Conservation (phyloP, 75 land plant species). For the Cupressus sempervirens region DNA sequence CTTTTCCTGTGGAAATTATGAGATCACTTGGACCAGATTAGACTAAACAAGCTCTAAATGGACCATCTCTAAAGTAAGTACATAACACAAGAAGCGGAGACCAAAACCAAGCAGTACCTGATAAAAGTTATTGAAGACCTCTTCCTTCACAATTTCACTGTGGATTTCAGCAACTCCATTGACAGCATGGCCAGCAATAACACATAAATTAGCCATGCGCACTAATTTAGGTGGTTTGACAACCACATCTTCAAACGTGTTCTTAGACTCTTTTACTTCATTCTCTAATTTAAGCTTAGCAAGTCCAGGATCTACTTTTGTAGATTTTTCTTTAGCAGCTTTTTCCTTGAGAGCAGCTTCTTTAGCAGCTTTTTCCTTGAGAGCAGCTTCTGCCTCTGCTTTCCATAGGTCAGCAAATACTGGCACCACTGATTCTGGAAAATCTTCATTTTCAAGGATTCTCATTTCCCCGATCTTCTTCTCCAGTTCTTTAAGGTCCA, state of each 20-base stretch:
- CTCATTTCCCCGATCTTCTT: constrained; percentile 71
- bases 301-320: no score
- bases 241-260: constrained; percentile 12
- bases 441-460: constrained; percentile 75
- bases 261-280: constrained; percentile 6
- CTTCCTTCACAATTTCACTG: constrained; percentile 90
- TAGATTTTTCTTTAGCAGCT: constrained; percentile 7
- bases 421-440: constrained; percentile 48
- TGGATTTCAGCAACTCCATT: constrained; percentile 99
- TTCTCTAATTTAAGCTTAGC: constrained; percentile 9
- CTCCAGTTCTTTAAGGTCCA: constrained; percentile 52
- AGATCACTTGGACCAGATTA: neutral
- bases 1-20: neutral
- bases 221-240: constrained; percentile 58
- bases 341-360: neutral
- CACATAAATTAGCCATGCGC: constrained; percentile 95
- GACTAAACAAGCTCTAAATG: neutral
- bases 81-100: constrained; percentile 4
- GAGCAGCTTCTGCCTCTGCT: constrained; percentile 9
- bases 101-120: constrained; percentile 37
- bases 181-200: constrained; percentile 91
- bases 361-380: neutral
- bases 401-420: constrained; percentile 41
- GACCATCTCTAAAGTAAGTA: neutral
- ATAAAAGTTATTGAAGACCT: constrained; percentile 91